Conservation (phyloP, 768 basidiomycete genomes). For the Porphyrellus cyaneotinctus region DNA sequence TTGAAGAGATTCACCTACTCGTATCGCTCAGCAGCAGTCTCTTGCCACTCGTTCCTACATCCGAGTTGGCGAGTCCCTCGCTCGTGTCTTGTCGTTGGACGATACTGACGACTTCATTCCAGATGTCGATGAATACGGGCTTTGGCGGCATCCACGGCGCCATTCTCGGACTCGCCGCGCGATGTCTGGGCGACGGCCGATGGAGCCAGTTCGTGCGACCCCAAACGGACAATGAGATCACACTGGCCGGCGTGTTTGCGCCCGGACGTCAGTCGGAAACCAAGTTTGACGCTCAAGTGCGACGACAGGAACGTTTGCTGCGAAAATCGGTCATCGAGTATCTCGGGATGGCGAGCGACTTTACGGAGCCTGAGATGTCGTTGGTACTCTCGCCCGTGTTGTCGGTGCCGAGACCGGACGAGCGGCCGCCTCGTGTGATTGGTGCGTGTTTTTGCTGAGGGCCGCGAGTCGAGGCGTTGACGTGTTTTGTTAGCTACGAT, state of each 20-base stretch:
- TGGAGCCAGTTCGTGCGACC: conserved; percentile 59
- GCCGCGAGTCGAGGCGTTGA: neutral
- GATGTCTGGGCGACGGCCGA: conserved; percentile 56
- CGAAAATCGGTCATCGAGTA: conserved; percentile 63
- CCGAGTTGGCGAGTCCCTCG: conserved; percentile 63
- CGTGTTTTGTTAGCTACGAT: conserved; percentile 50
- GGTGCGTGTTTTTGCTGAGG: conserved; percentile 38
- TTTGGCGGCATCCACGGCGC: conserved; percentile 85
- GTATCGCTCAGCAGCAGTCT: conserved; percentile 67
- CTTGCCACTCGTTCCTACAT: conserved; percentile 65
- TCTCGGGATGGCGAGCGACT: conserved; percentile 67
- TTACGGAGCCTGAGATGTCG: conserved; percentile 74
- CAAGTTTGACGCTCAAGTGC: conserved; percentile 57
- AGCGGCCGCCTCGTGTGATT: conserved; percentile 53
- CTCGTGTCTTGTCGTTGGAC: neutral
- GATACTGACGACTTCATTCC: neutral
- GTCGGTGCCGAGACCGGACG: conserved; percentile 53
- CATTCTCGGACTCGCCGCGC: conserved; percentile 69
- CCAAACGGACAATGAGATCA: conserved; percentile 61
- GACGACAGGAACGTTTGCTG: conserved; percentile 52
- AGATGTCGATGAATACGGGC: conserved; percentile 65
- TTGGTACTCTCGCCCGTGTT: conserved; percentile 67
- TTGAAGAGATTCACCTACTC: conserved; percentile 80
- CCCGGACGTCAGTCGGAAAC: conserved; percentile 52
- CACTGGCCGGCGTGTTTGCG: conserved; percentile 49